Base-by-base conservation (phyloP, 1,139 yeast species). In the Yamadazyma spencermartinsiae region DNA sequence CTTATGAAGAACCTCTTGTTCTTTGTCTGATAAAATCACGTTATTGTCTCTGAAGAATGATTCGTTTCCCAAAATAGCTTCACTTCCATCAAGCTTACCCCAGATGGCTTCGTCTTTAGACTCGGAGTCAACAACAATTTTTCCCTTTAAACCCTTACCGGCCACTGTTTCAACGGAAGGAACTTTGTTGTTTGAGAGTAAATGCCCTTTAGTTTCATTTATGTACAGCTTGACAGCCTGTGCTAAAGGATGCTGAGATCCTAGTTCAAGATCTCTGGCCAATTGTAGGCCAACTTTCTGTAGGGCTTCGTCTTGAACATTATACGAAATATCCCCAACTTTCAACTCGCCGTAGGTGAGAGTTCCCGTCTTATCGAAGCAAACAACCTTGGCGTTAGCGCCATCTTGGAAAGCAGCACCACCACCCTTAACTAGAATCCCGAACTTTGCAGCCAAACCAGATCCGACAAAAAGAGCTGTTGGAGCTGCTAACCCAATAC, bases 351-450 rank as follows among this genome's bases (percentile, higher is more conserved):
- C 86, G 16, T 79, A 80, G 0, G 94, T 85, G 44, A 85, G 63
- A 0, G 94, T 85, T 1, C 94, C 94, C 0, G 94, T 85, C 50
- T 85, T 85, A 59, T 85, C 94, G 58, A 85, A 85, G 50, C 90
- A 85, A 11, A 84, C 76, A 33, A 81, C 74, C 40, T 78, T 76
- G 24, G 82, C 66, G 21, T 65, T 67, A 1, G 89, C 76, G 2
- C 85, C 90, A 52, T 85, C 88, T 58, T 85, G 90, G 54, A 85
- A 84, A 1, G 92, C 89, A 37, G 79, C 81, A 33, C 94, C 94
- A 10, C 94, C 94, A 24, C 92, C 92, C 51, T 82, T 75, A 2
- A 86, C 89, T 34, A 85, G 64, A 35, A 85, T 80, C n/a, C 94
- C 94, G 54, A 80, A 49, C 40, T 65, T 68, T 10, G 76, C 75